Percentiles rank a stretch among this genome's conserved stretches.
Evolutionary conservation across 2,329 filamentous ascomycete genomes (phyloP).

Genomic region (Pyrenophora tritici-repentis): DNA sequence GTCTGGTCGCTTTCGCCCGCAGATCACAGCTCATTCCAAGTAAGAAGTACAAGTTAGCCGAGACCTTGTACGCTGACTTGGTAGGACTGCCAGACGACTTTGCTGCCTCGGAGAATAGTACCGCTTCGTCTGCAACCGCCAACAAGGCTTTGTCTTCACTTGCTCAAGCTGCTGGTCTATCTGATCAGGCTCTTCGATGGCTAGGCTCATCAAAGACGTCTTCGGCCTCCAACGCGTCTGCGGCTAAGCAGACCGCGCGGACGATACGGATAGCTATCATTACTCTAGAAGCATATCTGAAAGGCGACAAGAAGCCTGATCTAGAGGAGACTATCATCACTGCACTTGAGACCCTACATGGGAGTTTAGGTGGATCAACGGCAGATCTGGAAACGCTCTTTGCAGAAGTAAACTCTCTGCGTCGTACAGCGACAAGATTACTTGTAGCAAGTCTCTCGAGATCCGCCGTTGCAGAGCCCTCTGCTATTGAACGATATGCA

Average conservation of each 20-base stretch:
- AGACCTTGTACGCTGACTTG: conserved; percentile 34
- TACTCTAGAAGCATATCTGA: conserved; percentile 34
- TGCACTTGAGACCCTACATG: conserved; percentile 35
- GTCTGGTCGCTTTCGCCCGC: conserved; percentile 64
- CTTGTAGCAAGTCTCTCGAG: conserved; percentile 22
- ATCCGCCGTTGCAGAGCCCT: background rate
- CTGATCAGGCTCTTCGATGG: conserved; percentile 44
- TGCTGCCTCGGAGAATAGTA: background rate
- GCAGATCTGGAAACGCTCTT: conserved; percentile 45
- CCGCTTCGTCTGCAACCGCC: conserved; percentile 3
- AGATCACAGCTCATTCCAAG: conserved; percentile 49
- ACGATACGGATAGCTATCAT: conserved; percentile 39
- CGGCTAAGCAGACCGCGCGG: conserved; percentile 31
- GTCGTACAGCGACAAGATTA: conserved; percentile 37
- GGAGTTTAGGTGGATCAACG: conserved; percentile 38
- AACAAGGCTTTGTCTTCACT: conserved; percentile 37
- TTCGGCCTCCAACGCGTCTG: conserved; percentile 20
- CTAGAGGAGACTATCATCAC: conserved; percentile 23
- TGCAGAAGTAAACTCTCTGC: conserved; percentile 41
- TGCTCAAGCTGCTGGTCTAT: conserved; percentile 41
- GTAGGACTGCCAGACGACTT: conserved; percentile 5
- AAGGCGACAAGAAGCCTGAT: conserved; percentile 21
- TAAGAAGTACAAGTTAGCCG: conserved; percentile 50
- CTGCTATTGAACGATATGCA: conserved; percentile 17
- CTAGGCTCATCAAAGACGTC: conserved; percentile 23